Evolutionary conservation across 345 rosid genomes (phyloP).

Genomic region (Citrus reticulata): DNA sequence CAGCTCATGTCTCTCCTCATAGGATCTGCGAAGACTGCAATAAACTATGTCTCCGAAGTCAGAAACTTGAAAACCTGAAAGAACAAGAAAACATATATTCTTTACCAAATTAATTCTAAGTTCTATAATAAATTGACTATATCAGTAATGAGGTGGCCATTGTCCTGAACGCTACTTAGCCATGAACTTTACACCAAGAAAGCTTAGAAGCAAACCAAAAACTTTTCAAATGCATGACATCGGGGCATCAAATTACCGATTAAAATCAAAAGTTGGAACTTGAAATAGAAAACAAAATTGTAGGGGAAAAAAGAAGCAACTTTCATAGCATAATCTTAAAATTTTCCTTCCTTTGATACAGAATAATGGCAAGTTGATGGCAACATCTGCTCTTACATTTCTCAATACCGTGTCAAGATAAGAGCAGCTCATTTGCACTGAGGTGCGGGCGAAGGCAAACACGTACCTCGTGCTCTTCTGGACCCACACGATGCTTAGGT

Average conservation of each 20-base stretch:
- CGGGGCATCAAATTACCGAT: not conserved
- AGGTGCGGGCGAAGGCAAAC: slow-evolving; percentile 47
- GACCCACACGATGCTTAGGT: slow-evolving; percentile 46
- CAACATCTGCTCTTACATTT: slow-evolving; percentile 7
- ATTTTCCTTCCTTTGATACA: slow-evolving; percentile 9
- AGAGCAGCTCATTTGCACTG: slow-evolving; percentile 19
- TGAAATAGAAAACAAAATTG: not conserved
- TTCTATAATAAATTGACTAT: not conserved
- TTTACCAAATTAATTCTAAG: not conserved
- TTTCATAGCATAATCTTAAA: slow-evolving; percentile 1
- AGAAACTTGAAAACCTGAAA: not conserved
- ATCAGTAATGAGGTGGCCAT: not conserved
- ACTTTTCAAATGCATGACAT: not conserved
- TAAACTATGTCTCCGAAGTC: not conserved
- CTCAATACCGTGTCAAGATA: slow-evolving; percentile 11
- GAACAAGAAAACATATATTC: not conserved
- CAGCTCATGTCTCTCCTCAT: not conserved
- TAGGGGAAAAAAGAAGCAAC: not conserved
- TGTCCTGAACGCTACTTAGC: not conserved
- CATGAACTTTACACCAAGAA: not conserved
- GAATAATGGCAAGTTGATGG: slow-evolving; percentile 3
- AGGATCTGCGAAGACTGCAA: not conserved
- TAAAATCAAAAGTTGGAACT: not conserved
- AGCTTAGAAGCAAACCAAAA: not conserved
- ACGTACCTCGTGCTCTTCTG: slow-evolving; percentile 56